phyloP scores from a whole-genome alignment of 1,284 basidiomycete species.

The Cystobasidium slooffiae region DNA sequence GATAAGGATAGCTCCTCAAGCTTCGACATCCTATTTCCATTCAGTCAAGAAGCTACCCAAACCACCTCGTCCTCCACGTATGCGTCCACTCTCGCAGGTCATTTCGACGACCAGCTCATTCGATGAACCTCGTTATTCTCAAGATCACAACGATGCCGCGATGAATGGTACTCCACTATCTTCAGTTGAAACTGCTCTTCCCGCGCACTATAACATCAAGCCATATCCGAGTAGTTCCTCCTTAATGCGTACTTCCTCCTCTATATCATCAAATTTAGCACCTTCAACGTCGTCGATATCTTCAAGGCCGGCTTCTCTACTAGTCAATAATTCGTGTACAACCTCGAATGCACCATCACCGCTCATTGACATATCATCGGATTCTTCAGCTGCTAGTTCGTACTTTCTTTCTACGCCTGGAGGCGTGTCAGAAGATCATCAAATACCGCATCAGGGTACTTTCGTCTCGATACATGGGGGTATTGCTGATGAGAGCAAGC shows the following conservation, averaged over 20 bases:
- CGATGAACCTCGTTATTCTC: neutral
- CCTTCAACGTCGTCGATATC: neutral
- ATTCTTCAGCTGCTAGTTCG: neutral
- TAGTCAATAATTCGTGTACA: constrained; percentile 1
- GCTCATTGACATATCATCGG: neutral
- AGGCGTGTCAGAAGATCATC: neutral
- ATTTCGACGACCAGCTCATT: neutral
- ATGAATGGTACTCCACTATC: neutral
- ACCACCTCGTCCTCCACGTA: constrained; percentile 24
- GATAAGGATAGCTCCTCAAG: neutral
- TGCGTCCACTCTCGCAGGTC: constrained; percentile 10
- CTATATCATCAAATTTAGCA: neutral
- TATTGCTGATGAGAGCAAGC: neutral
- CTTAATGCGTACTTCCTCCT: neutral
- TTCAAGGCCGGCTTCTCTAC: neutral
- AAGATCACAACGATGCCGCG: neutral
- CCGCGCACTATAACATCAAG: too few relatives aligned
- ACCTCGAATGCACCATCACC: neutral
- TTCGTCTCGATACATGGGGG: neutral
- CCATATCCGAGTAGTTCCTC: too few relatives aligned
- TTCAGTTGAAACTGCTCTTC: too few relatives aligned
- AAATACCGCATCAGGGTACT: neutral
- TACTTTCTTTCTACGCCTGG: constrained; percentile 8
- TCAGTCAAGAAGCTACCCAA: constrained; percentile 10
- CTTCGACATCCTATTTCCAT: neutral